Base-by-base conservation (phyloP, 805 yeast species). In the Candida sanyiensis region DNA sequence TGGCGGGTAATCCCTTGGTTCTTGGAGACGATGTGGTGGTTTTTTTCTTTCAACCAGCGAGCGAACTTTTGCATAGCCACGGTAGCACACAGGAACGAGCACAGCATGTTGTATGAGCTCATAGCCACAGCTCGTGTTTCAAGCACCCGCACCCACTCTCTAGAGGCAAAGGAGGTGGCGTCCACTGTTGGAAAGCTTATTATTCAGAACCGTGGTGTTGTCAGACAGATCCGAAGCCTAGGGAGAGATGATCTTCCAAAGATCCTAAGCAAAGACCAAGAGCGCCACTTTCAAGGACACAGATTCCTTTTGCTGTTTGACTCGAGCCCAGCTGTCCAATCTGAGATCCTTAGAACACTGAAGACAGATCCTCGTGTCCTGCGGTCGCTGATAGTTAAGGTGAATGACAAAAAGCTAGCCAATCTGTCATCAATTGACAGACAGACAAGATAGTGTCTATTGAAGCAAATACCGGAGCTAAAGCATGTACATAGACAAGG, bases 191-290 rank as follows among this genome's bases (percentile, higher is more conserved):
- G 97, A 8, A 82, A 77, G 57, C 68, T 87, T 56, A 75, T 90
- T 21, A 73, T 93, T 42, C 76, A 78, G 44, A 89, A 90, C 62
- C 86, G 96, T 70, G 98, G 98, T 36, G 90, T 90, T n/a, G 79
- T 90, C 27, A 75, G 97, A 58, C 80, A 77, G 44, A 75, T 90
- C 33, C 74, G 82, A 37, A 83, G 88, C 46, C 63, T 89, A 58
- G 97, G 96, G 1, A 73, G 79, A 29, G 75, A 75, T 45, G 78
- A 79, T 20, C 70, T 93, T 39, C 96, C 97, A 15, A 82, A 78
- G 47, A 73, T 90, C 44, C 73, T 85, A 63, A 77, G 80, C 48
- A 85, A 85, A 56, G 87, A 87, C 55, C 94, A 88, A 55, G 95
- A 89, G 57, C 73, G 77, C 44, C 95, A 89, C 62, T 86, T 86